phyloP scores from a whole-genome alignment of 2,329 filamentous ascomycete species.

The Aspergillus japonicus region DNA sequence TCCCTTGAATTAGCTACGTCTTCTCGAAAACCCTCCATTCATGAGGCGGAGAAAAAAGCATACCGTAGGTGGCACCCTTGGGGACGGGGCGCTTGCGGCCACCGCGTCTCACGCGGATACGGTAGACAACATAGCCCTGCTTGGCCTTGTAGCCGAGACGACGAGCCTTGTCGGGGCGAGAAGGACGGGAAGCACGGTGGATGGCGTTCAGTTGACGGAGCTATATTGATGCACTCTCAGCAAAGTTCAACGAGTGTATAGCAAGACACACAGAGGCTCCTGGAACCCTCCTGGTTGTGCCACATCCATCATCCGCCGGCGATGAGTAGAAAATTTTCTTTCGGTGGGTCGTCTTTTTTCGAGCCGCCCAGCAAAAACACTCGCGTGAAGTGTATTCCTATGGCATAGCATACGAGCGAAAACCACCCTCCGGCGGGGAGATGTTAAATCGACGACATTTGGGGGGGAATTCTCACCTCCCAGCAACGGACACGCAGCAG shows the following conservation, averaged over 20 bases:
- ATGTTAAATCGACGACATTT: conserved; percentile 38
- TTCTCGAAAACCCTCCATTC: conserved; percentile 1
- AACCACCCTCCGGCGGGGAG: conserved; percentile 25
- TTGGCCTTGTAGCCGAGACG: conserved; percentile 99
- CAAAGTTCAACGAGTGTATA: conserved; percentile 99
- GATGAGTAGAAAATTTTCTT: conserved; percentile 7
- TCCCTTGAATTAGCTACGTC: conserved; percentile 19
- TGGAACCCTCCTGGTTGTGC: conserved; percentile 35
- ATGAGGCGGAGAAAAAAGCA: conserved; percentile 33
- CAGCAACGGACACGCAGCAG: conserved; percentile 99
- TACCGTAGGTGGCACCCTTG: conserved; percentile 99
- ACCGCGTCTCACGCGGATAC: conserved; percentile 95
- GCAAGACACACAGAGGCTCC: conserved; percentile 57
- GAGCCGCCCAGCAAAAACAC: conserved; percentile 33
- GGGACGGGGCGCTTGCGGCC: conserved; percentile 94
- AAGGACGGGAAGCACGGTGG: conserved; percentile 97
- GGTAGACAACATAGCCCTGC: conserved; percentile 99
- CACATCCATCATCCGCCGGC: conserved; percentile 46
- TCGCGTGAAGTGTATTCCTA: conserved; percentile 24
- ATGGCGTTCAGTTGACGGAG: conserved; percentile 99
- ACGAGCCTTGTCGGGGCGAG: conserved; percentile 99
- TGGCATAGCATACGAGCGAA: conserved; percentile 35
- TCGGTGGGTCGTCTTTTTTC: conserved; percentile 12
- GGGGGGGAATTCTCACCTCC: conserved; percentile 66
- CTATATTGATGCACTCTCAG: conserved; percentile 99